phyloP scores from a whole-genome alignment of 495 filamentous ascomycete species.

The Clohesyomyces aquaticus region DNA sequence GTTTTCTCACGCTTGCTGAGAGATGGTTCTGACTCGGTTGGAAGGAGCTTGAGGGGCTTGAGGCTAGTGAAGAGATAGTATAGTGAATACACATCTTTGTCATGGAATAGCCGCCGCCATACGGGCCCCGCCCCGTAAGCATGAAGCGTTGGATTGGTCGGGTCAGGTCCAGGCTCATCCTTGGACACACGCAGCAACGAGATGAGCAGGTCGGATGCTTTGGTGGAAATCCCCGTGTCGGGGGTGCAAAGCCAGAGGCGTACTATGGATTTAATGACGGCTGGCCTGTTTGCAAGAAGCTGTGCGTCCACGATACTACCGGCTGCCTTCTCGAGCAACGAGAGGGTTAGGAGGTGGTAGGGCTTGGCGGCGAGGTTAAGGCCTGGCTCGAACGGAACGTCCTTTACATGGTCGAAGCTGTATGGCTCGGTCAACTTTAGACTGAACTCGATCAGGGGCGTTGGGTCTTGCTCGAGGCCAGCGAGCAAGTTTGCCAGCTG shows the following conservation, averaged over 20 bases:
- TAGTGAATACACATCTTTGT: slow-evolving; percentile 59
- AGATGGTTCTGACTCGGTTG: slow-evolving; percentile 45
- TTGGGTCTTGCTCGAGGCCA: slow-evolving; percentile 37
- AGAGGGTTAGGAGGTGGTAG: slow-evolving; percentile 71
- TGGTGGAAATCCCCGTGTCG: slow-evolving; percentile 73
- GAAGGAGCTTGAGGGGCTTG: slow-evolving; percentile 47
- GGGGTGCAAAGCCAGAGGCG: slow-evolving; percentile 72
- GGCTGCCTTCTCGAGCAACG: slow-evolving; percentile 73
- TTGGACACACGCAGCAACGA: slow-evolving; percentile 71
- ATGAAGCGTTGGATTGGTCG: slow-evolving; percentile 9
- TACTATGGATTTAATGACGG: slow-evolving; percentile 64
- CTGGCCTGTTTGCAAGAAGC: slow-evolving; percentile 64
- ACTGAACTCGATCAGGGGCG: slow-evolving; percentile 28
- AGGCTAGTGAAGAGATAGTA: slow-evolving; percentile 67
- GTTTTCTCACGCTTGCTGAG: slow-evolving; percentile 68
- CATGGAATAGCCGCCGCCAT: slow-evolving; percentile 48
- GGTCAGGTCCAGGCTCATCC: slow-evolving; percentile 44
- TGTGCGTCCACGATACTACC: slow-evolving; percentile 63
- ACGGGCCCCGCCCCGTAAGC: slow-evolving; percentile 39
- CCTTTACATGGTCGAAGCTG: slow-evolving; percentile 51
- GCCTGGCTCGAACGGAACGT: slow-evolving; percentile 48
- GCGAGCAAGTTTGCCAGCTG: slow-evolving; percentile 33
- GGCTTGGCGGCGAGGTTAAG: slow-evolving; percentile 60
- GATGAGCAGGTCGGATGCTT: slow-evolving; percentile 66
- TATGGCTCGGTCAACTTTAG: slow-evolving; percentile 29